Evolutionary conservation across 441 rosid species (phyloP), one percentile per base, ranked within the genome.

Genomic region (Populus hybrid): DNA sequence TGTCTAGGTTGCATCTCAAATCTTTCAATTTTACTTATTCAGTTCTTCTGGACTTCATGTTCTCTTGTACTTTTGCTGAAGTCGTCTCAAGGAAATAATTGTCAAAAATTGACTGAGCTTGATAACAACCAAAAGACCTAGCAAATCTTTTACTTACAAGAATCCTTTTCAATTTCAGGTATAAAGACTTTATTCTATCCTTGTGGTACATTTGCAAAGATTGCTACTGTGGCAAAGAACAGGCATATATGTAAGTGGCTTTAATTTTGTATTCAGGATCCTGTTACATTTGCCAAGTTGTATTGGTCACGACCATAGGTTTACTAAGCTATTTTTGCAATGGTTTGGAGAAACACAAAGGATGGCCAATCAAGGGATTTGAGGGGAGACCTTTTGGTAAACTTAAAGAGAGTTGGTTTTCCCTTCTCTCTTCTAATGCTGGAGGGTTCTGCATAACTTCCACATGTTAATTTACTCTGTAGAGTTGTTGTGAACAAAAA

Each of bases 181-280:
- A 26, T 92, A 66, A 93, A 83, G 87, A 91, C 98, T 76, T 80
- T 90, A 71, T 89, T 91, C 83, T 92, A 74, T 84, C 98, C 99
- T 1, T 95, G 99, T 76, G 91, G 92, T 77, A 89, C 96, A 65
- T 81, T 95, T 81, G 85, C 99, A 20, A 93, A 84, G 86, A 87
- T 95, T 79, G 91, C 93, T 11, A 72, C 92, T n/a, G 95, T 88
- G 26, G 97, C 97, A 35, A 88, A 77, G 67, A 82, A 85, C 76
- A 88, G 86, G 76, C 88, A 88, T 71, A 90, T 88, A 82, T 90
- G 99, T 95, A 86, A 89, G 97, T 77, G 71, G 68, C 72, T 77
- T 61, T 77, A 73, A 45, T 31, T 24, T 20, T 56, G 18, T 29
- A 24, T 2, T 28, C 35, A 28, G 40, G 64, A 53, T 18, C 33